Conservation (phyloP, 495 filamentous ascomycete species). For the Friedmanniomyces simplex region DNA sequence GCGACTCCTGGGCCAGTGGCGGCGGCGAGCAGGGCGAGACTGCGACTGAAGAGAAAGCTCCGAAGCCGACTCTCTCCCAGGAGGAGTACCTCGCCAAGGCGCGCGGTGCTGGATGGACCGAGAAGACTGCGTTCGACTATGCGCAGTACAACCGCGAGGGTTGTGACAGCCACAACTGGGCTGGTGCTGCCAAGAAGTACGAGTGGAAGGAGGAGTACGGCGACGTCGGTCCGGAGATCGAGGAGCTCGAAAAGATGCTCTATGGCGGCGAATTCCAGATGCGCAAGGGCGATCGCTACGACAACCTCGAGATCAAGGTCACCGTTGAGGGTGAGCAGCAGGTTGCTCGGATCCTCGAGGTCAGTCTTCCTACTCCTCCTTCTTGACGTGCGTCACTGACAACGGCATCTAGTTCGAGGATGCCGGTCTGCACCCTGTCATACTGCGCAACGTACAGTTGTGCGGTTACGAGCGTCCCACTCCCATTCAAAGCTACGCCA, state of each 20-base stretch:
- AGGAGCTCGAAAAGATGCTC: conserved; percentile 59
- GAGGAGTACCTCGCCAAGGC: conserved; percentile 8
- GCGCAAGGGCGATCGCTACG: conserved; percentile 35
- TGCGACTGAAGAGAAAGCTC: too few species aligned
- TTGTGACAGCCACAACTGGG: conserved; percentile 7
- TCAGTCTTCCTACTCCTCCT: conserved; percentile 23
- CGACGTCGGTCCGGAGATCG: conserved; percentile 63
- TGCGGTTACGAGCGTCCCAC: conserved; percentile 60
- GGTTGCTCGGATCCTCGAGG: conserved; percentile 42
- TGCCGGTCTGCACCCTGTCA: conserved; percentile 74
- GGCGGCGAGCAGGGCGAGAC: too few species aligned
- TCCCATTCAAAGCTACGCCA: conserved; percentile 71
- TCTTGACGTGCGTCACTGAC: not conserved
- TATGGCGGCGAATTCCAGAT: conserved; percentile 48
- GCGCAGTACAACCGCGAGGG: conserved; percentile 7
- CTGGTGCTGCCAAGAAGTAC: conserved; percentile 47
- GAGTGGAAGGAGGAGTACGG: conserved; percentile 80
- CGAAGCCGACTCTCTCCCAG: not conserved
- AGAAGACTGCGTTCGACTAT: conserved; percentile 13
- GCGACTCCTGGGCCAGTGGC: too few species aligned
- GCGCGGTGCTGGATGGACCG: conserved; percentile 13
- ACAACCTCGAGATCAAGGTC: conserved; percentile 44
- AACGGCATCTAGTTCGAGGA: conserved; percentile 48
- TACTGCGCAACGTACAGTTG: conserved; percentile 66
- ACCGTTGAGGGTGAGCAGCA: conserved; percentile 46